phyloP scores from a whole-genome alignment of 1,284 basidiomycete species.

The Puccinia polysora region DNA sequence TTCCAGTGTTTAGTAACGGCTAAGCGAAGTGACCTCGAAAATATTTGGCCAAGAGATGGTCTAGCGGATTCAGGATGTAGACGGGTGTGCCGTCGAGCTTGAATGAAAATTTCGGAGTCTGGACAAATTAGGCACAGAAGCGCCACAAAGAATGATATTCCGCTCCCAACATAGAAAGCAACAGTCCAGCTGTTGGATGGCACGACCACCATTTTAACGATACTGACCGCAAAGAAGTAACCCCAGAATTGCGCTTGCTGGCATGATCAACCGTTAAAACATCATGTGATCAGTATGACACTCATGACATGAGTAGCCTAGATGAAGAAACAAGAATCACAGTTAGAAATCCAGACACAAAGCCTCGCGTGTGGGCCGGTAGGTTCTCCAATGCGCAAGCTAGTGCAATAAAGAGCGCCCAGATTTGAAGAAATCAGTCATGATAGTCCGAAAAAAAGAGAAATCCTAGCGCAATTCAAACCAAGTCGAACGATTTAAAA shows the following conservation, averaged over 20 bases:
- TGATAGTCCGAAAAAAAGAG: not conserved
- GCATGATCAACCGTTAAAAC: not conserved
- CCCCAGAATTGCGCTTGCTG: constrained; percentile 47
- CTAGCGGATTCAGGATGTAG: not conserved
- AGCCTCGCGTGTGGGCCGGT: constrained; percentile 75
- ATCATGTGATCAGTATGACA: constrained; percentile 51
- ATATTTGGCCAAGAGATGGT: constrained; percentile 6
- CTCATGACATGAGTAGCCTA: constrained; percentile 62
- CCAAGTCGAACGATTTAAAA: not conserved
- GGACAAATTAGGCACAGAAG: constrained; percentile 67
- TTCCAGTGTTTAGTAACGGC: constrained; percentile 75
- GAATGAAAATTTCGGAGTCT: constrained; percentile 69
- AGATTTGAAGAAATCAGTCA: too few species aligned
- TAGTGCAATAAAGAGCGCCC: too few species aligned
- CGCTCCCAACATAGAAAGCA: constrained; percentile 60
- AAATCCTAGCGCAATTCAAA: constrained; percentile 14
- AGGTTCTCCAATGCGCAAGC: constrained; percentile 78
- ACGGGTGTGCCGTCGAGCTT: constrained; percentile 57
- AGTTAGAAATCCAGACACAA: constrained; percentile 79
- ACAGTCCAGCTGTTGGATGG: constrained; percentile 55
- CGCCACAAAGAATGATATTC: constrained; percentile 70
- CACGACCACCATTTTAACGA: constrained; percentile 46
- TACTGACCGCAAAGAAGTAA: constrained; percentile 47
- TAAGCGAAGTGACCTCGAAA: constrained; percentile 55
- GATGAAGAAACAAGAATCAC: constrained; percentile 62